Conservation (phyloP, 148 eudicot genomes). For the Selenicereus undatus region DNA sequence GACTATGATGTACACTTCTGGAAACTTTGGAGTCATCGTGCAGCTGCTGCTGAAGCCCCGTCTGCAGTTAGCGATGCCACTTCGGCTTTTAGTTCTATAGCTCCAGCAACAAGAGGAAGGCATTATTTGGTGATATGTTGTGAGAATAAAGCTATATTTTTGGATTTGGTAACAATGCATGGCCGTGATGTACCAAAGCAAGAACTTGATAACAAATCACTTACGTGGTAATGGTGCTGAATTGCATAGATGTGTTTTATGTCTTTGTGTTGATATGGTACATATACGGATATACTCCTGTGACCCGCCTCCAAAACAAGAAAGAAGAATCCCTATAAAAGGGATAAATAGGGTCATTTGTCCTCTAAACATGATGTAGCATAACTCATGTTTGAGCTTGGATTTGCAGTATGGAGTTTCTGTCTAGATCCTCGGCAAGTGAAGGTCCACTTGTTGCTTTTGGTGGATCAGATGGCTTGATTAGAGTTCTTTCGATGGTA, state of each 20-base stretch:
- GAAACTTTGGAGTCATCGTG: conserved; percentile 80
- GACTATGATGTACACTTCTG: conserved; percentile 94
- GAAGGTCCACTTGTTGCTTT: conserved; percentile 98
- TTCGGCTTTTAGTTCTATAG: conserved; percentile 62
- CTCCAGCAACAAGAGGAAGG: conserved; percentile 92
- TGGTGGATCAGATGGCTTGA: conserved; percentile 97
- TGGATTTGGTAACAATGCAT: conserved; percentile 99
- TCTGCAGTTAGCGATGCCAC: conserved; percentile 69
- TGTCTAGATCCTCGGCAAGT: conserved; percentile 52
- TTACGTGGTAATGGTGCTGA: conserved; percentile 59
- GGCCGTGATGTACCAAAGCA: conserved; percentile 99
- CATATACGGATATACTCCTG: not conserved
- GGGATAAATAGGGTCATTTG: not conserved
- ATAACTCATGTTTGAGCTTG: not conserved
- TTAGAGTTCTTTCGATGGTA: conserved; percentile 96
- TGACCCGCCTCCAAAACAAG: not conserved
- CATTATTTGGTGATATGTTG: conserved; percentile 97
- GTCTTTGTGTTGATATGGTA: not conserved
- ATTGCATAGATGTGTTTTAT: not conserved
- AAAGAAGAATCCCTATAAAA: not conserved
- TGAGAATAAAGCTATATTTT: conserved; percentile 89
- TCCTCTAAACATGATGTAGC: not conserved
- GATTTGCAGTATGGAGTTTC: conserved; percentile 91
- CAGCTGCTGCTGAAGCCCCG: conserved; percentile 95
- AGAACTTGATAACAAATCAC: conserved; percentile 88